phyloP scores from a whole-genome alignment of 176 grass and related monocot species.

The Triticum aestivum region DNA sequence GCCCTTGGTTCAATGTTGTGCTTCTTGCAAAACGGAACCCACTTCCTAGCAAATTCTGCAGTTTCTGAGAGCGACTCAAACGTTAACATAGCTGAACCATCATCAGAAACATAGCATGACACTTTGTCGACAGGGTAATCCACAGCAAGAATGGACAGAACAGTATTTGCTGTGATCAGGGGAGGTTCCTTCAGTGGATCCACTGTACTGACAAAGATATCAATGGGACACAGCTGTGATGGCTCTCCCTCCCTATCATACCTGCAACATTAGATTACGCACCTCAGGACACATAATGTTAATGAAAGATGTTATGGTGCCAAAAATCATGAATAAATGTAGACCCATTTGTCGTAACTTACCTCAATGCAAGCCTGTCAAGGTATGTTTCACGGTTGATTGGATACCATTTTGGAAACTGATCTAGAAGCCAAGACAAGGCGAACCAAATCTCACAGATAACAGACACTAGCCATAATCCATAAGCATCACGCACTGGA shows the following conservation, averaged over 20 bases:
- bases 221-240: slow-evolving; percentile 77
- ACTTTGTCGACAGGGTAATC: slow-evolving; percentile 92
- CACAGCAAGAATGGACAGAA: slow-evolving; percentile 84
- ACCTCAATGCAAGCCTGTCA: slow-evolving; percentile 98
- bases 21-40: slow-evolving; percentile 92
- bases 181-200: slow-evolving; percentile 92
- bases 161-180: slow-evolving; percentile 85
- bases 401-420: slow-evolving; percentile 98
- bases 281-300: slow-evolving; percentile 22
- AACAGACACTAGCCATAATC: slow-evolving; percentile 92
- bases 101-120: slow-evolving; percentile 95
- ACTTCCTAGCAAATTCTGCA: slow-evolving; percentile 89
- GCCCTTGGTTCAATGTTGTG: slow-evolving; percentile 86
- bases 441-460: slow-evolving; percentile 99
- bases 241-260: slow-evolving; percentile 90
- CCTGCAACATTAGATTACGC: slow-evolving; percentile 35
- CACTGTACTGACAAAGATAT: slow-evolving; percentile 93
- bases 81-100: slow-evolving; percentile 82
- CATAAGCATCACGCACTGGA: slow-evolving; percentile 89
- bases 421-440: slow-evolving; percentile 98
- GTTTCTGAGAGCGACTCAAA: slow-evolving; percentile 84
- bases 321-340: slow-evolving; percentile 9
- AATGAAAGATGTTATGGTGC: background rate
- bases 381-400: slow-evolving; percentile 97
- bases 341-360: background rate